These are phyloP conservation scores for Curvularia hawaiiensis DNA, from an alignment of 2,329 filamentous ascomycete genomes.

Conservation along the genomic window DNA sequence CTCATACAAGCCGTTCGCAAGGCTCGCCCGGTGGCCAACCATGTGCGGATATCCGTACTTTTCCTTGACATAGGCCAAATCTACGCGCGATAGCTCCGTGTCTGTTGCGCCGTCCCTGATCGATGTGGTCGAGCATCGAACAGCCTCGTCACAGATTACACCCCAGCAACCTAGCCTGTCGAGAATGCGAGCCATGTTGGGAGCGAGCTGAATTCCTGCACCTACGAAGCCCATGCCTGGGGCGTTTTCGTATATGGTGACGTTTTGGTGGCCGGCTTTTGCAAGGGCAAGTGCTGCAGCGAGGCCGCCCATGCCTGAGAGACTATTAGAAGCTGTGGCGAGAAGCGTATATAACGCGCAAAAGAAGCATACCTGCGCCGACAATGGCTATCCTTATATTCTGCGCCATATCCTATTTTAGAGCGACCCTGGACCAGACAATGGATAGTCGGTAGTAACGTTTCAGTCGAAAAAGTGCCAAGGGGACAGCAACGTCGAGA, in stretches of 20 bases:
- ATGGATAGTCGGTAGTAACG: too few species aligned
- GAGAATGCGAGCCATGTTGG: constrained; percentile 80
- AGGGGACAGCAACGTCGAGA: not conserved
- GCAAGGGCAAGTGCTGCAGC: constrained; percentile 74
- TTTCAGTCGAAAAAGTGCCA: not conserved
- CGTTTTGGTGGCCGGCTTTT: constrained; percentile 74
- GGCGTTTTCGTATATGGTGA: constrained; percentile 76
- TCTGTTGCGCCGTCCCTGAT: constrained; percentile 75
- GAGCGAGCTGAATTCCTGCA: constrained; percentile 82
- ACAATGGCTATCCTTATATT: constrained; percentile 40
- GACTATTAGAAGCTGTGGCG: constrained; percentile 15
- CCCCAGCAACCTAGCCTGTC: constrained; percentile 75
- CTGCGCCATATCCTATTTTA: constrained; percentile 31
- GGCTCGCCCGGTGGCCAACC: constrained; percentile 75
- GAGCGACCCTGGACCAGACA: too few species aligned
- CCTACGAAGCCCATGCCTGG: constrained; percentile 79
- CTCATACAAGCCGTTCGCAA: constrained; percentile 71
- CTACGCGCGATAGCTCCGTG: constrained; percentile 71
- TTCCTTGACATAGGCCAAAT: constrained; percentile 68
- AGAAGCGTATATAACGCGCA: not conserved
- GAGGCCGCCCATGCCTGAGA: constrained; percentile 78
- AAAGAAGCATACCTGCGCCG: constrained; percentile 35
- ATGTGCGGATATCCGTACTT: constrained; percentile 79
- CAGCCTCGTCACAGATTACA: constrained; percentile 71
- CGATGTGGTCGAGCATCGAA: constrained; percentile 71